phyloP scores from a whole-genome alignment of 768 basidiomycete species.

The Suillus subluteus region DNA sequence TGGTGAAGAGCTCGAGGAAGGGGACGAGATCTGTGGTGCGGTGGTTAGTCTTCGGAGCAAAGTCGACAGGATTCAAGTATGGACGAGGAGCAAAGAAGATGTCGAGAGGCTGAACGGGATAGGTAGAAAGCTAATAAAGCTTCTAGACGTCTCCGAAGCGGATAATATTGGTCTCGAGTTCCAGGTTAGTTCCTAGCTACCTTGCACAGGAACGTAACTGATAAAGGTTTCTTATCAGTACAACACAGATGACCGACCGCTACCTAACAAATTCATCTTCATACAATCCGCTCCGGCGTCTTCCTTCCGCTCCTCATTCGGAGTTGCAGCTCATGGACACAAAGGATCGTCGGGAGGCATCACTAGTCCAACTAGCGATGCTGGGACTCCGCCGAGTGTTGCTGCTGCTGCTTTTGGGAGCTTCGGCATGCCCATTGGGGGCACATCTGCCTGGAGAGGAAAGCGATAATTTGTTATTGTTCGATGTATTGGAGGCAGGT shows the following conservation, averaged over 20 bases:
- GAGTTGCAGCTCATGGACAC: constrained; percentile 31
- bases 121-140: constrained; percentile 79
- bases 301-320: constrained; percentile 70
- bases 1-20: constrained; percentile 71
- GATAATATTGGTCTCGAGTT: constrained; percentile 89
- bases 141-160: constrained; percentile 82
- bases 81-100: constrained; percentile 87
- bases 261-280: constrained; percentile 79
- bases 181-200: constrained; percentile 57
- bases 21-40: constrained; percentile 79
- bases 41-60: constrained; percentile 88
- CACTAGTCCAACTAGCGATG: constrained; percentile 27
- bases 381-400: constrained; percentile 26
- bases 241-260: constrained; percentile 86
- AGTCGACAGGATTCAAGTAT: constrained; percentile 89
- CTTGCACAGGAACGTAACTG: constrained; percentile 6
- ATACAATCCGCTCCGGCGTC: constrained; percentile 73
- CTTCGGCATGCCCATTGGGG: constrained; percentile 49
- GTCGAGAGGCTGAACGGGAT: constrained; percentile 84
- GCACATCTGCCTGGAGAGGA: constrained; percentile 24
- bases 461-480: constrained; percentile 26
- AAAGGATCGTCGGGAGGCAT: constrained; percentile 26
- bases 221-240: constrained; percentile 47
- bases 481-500: constrained; percentile 8
- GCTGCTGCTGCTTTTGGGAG: constrained; percentile 49